Evolutionary conservation across 495 filamentous ascomycete species (phyloP), one percentile per base, ranked within the genome.

Genomic region (Delitschia confertaspora): DNA sequence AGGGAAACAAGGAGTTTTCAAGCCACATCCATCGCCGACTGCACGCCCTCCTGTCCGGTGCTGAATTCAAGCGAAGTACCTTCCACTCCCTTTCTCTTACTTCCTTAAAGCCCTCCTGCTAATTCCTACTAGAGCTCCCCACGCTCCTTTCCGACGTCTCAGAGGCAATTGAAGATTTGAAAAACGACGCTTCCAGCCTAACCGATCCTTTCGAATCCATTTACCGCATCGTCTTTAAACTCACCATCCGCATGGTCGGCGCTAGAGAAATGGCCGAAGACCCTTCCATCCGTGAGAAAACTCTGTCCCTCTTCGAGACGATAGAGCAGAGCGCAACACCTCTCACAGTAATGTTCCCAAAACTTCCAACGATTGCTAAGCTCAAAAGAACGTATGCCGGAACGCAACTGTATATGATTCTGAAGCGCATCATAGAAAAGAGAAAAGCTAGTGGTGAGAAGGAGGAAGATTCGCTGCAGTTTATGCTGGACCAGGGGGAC

Each of bases 391-490:
- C 56, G 21, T 47, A 48, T 29, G 59, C 57, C 17, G 66, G 66
- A 14, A 58, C 50, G 3, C 42, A 58, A 19, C 54, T 74, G 6
- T 67, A 64, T 53, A 59, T 62, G 44, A 45, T 67, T 25, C 41
- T 74, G 31, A 57, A 62, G 25, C 50, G 53, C 2, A 54, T 69
- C 27, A 56, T 69, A 17, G 51, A 69, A 36, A 47, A 57, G 30
- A 54, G 71, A 6, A 60, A 60, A 34, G 61, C 53, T 43, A 60
- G 44, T 5, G 67, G 63, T 2, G 42, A 36, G 14, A 53, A 62
- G 25, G 53, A 56, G 21, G 64, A 72, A 3, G 71, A 74, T 51
- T 42, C 68, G 1, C 21, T 72, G 46, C 70, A 73, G 50, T 64
- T 54, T 25, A 37, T 72, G 22, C 53, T 72, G 0, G 69, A 74